Base-by-base conservation (phyloP, 495 filamentous ascomycete genomes). In the Jackrogersella minutella region DNA sequence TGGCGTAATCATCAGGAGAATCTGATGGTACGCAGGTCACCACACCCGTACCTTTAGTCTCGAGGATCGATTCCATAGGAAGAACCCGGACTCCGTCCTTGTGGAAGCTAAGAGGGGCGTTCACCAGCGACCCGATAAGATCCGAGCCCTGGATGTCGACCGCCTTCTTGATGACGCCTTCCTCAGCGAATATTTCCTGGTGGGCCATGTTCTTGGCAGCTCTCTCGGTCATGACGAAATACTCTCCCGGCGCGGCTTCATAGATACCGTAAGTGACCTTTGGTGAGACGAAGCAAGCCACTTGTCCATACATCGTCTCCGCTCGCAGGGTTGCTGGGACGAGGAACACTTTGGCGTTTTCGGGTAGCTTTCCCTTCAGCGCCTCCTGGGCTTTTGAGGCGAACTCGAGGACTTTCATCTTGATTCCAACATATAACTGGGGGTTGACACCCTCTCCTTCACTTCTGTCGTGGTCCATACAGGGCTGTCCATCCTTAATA, bases 301-400 rank as follows among this genome's bases (percentile, higher is more conserved):
- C 93, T 77, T 99, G 95, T 22, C 95, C 95, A 71, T 97, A 97
- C 94, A 99, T 97, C 14, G 95, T 99, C 81, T 99, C 95, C 16
- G 95, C 91, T 68, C 95, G 86, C 59, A 99, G 84, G 59, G 95
- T 97, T 19, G 95, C 95, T 2, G 95, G 90, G 36, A 96, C 87
- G 66, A 99, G 90, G 77, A 88, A 97, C 22, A 97, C 90, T 57
- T 91, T 90, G 21, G 91, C 90, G 64, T 83, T 86, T 5, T 88
- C 85, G 30, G 93, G 90, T n/a, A 97, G 80, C 78, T 93, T 93
- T 46, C 87, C 89, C 67, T 86, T 82, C 31, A 99, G 76, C 28
- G 84, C 78, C 58, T 89, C 85, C 46, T 85, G 86, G 5, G 89
- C 82, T 62, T 88, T 82, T 8, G 91, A 84, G 1, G 90, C 81